Base-by-base conservation (phyloP, 2,329 filamentous ascomycete genomes). In the Fusarium guadeloupense region DNA sequence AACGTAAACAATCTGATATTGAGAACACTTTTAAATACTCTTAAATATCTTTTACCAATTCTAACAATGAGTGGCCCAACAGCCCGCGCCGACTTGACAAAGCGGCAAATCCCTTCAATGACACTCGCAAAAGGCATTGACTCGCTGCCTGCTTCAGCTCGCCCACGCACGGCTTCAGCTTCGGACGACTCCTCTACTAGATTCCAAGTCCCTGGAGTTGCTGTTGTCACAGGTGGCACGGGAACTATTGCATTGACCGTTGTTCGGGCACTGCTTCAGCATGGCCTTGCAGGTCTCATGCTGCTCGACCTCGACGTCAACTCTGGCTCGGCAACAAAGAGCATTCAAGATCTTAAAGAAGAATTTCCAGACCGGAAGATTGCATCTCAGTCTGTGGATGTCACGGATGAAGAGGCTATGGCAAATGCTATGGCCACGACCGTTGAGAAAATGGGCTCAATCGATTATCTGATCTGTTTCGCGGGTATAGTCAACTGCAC, bases 401-500 rank as follows among this genome's bases (percentile, higher is more conserved):
- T 59, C 12, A 58, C 53, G 0, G 46, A 58, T 34, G 55, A 59
- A 37, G 21, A 31, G 5, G 45, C 37, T 2, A 41, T 58, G 3
- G 31, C 37, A 9, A 25, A 10, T 2, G 33, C 20, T 1, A 38
- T 59, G n/a, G 9, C 25, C 5, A 8, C 21, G 12, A 17, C 45
- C 5, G 55, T 47, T 9, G 40, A 58, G 4, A 35, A 45, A 3
- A 16, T 59, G 9, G 53, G 45, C 3, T 50, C 31, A 0, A 39
- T 59, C 12, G 21, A 58, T 19, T 52, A 52, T 19, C 45, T 58
- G 9, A 12, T 53, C 10, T 59, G 55, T 20, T 57, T 59, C 16
- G 53, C 54, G 6, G 68, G 89, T 3, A 81, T 92, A 0, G 89
- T 91, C 0, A 81, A 80, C 31, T 89, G 84, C 62, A 78, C 81